Conservation (phyloP, 2,329 filamentous ascomycete genomes). For the Trichoderma sp. region DNA sequence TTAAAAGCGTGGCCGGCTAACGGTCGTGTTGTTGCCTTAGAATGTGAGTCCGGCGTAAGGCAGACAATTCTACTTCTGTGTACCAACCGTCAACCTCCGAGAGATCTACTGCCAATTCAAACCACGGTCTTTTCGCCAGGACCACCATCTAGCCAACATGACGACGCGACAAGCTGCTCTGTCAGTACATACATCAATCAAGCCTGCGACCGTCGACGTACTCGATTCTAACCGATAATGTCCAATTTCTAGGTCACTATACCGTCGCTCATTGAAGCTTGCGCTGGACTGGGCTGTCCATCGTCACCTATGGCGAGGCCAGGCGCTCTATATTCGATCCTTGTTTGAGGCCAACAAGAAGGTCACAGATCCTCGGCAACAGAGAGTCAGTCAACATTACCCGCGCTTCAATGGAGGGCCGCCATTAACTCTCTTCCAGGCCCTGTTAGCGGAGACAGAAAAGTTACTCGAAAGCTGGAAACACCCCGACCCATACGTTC, state of each 20-base stretch:
- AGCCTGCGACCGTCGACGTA: slow-evolving; percentile 5
- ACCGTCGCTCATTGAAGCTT: slow-evolving; percentile 89
- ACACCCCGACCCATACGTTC: slow-evolving; percentile 89
- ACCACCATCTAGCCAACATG: slow-evolving; percentile 24
- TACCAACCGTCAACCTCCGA: neutral
- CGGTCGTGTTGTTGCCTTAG: slow-evolving; percentile 2
- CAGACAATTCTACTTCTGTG: slow-evolving; percentile 2
- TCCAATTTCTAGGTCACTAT: slow-evolving; percentile 61
- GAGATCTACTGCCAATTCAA: neutral
- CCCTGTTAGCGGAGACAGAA: slow-evolving; percentile 82
- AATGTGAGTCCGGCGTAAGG: neutral
- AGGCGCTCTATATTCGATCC: slow-evolving; percentile 91
- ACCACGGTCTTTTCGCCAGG: slow-evolving; percentile 18
- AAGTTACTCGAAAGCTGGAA: slow-evolving; percentile 90
- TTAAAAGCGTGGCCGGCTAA: neutral
- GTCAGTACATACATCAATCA: slow-evolving; percentile 37
- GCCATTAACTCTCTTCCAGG: slow-evolving; percentile 48
- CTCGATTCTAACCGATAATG: slow-evolving; percentile 21
- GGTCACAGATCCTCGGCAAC: slow-evolving; percentile 78
- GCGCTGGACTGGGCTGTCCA: slow-evolving; percentile 95
- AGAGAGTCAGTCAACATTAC: slow-evolving; percentile 60
- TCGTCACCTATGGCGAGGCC: slow-evolving; percentile 88
- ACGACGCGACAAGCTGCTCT: slow-evolving; percentile 47
- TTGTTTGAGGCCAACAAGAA: slow-evolving; percentile 92
- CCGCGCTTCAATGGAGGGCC: neutral